Base-by-base conservation (phyloP, 2,329 filamentous ascomycete genomes). In the Helicocarpus griseus region DNA sequence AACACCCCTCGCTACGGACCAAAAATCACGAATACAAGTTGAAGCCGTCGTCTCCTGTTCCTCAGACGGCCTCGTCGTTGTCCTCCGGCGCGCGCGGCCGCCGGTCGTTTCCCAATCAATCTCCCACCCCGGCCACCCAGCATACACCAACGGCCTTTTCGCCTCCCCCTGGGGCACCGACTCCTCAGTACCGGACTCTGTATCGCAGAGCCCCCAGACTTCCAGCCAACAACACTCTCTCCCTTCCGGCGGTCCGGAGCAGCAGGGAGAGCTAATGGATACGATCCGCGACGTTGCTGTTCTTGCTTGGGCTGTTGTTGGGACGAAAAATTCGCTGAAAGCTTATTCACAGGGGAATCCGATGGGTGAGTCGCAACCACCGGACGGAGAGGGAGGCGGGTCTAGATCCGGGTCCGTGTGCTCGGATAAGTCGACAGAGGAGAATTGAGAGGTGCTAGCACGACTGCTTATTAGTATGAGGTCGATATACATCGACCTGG, bases 1-100 rank as follows among this genome's bases (percentile, higher is more conserved):
- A 13, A 21, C 29, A 9, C 7, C 29, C 7, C 17, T 35, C n/a
- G 21, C 14, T n/a, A 35, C 26, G 11, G n/a, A 11, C 21, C 11
- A 11, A 19, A 33, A 45, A n/a, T 54, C 54, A 19, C 52, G 55
- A 22, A 75, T 89, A 48, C 87, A 94, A 68, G 73, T 95, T 3
- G 89, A 95, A 69, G 89, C 88, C 2, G 87, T 95, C n/a, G 83
- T 95, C 4, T 94, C 89, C 0, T 95, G 89, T 68, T 89, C 88
- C 2, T 94, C 89, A 0, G 89, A 95, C 65, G 89, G 89, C 0
- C 73, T 95, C 0, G 87, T 94, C 2, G 87, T 94, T 6, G 83
- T 91, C 47, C 72, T 94, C 13, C 80, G 89, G 51, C 81, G 79
- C 56, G 88, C 88, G 22, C 79, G 86, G 24, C 83, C 87, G 3